A percentile compares a stretch with the other conserved stretches of the same genome.
Conservation (phyloP, 1,284 basidiomycete species). For the Inonotus obliquus region DNA sequence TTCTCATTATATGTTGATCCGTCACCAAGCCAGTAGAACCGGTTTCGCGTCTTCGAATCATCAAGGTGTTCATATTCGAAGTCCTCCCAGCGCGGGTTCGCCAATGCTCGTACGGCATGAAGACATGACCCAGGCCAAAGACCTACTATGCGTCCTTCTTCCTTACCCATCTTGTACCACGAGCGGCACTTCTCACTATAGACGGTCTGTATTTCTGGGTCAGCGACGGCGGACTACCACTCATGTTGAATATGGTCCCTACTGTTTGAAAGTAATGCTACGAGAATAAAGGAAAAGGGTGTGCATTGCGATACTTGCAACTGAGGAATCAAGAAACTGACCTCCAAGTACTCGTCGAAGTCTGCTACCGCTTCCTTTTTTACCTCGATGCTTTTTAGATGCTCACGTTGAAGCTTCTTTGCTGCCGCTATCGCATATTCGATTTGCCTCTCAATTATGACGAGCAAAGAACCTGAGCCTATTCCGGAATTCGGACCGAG, state of each 20-base stretch:
- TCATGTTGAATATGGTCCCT: constrained; percentile 10
- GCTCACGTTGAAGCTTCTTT: constrained; percentile 56
- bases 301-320: neutral
- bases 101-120: constrained; percentile 45
- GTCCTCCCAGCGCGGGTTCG: constrained; percentile 62
- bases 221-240: neutral
- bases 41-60: constrained; percentile 33
- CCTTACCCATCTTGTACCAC: constrained; percentile 62
- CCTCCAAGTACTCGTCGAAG: constrained; percentile 53
- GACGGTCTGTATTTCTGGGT: constrained; percentile 42
- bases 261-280: constrained; percentile 48
- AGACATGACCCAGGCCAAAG: constrained; percentile 60
- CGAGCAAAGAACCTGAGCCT: constrained; percentile 47
- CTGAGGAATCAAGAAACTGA: constrained; percentile 20
- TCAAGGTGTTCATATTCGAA: constrained; percentile 49
- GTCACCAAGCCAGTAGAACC: constrained; percentile 57
- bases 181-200: constrained; percentile 55
- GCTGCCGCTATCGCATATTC: constrained; percentile 49
- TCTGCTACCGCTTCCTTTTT: constrained; percentile 54
- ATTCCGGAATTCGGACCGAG: constrained; percentile 52
- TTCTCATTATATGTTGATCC: constrained; percentile 46
- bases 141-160: constrained; percentile 51
- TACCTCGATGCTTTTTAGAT: constrained; percentile 54
- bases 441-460: constrained; percentile 50
- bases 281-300: neutral